Evolutionary conservation across 805 yeast species (phyloP).

Genomic region (Hanseniaspora lachancei): DNA sequence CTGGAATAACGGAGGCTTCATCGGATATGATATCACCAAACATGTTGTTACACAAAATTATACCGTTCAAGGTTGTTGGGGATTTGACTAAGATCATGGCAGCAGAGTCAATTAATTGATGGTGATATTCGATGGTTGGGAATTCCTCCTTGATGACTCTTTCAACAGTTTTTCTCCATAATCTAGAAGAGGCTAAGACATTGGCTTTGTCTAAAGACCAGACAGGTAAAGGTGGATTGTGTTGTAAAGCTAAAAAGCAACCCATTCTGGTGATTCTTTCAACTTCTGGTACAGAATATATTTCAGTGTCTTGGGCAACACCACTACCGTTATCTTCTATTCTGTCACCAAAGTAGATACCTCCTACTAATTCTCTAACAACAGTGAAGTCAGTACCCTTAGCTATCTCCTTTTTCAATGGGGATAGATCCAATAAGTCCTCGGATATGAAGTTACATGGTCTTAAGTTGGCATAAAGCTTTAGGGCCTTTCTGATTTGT

Average conservation of each 20-base stretch:
- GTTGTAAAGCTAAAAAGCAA: conserved; percentile 87
- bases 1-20: conserved; percentile 96
- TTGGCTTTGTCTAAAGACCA: conserved; percentile 97
- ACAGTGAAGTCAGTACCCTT: conserved; percentile 85
- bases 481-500: conserved; percentile 86
- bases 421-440: conserved; percentile 69
- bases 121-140: conserved; percentile 76
- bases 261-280: conserved; percentile 97
- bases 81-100: conserved; percentile 92
- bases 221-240: conserved; percentile 82
- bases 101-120: conserved; percentile 95
- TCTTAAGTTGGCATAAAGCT: conserved; percentile 88
- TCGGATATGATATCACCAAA: conserved; percentile 97
- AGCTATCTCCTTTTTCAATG: conserved; percentile 72
- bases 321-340: conserved; percentile 73
- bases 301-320: conserved; percentile 86
- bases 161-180: conserved; percentile 91
- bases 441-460: conserved; percentile 92
- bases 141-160: conserved; percentile 75
- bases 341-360: conserved; percentile 94
- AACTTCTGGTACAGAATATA: conserved; percentile 82
- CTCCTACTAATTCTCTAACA: conserved; percentile 94
- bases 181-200: conserved; percentile 86
- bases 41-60: conserved; percentile 87
- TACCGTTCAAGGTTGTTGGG: conserved; percentile 85